phyloP scores from a whole-genome alignment of 1,139 yeast genomes.

The Candida glucosophila region DNA sequence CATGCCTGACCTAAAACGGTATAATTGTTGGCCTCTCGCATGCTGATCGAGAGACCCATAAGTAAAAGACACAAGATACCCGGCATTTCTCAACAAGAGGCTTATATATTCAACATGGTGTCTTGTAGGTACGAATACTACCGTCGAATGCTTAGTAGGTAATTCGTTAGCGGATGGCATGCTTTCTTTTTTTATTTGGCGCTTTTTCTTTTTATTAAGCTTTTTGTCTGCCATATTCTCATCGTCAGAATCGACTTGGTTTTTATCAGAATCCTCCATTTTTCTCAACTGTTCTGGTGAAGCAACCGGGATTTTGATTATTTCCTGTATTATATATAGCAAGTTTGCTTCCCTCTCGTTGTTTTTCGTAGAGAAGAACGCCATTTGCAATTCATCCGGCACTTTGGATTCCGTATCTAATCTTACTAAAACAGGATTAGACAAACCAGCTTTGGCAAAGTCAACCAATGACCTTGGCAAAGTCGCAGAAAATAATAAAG shows the following conservation, averaged over 20 bases:
- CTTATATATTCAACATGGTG: slow-evolving; percentile 94
- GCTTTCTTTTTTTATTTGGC: slow-evolving; percentile 43
- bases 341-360: slow-evolving; percentile 89
- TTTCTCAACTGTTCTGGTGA: slow-evolving; percentile 52
- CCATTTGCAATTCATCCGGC: slow-evolving; percentile 86
- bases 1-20: slow-evolving; percentile 76
- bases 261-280: slow-evolving; percentile 42
- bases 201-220: slow-evolving; percentile 30
- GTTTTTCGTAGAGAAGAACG: slow-evolving; percentile 70
- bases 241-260: slow-evolving; percentile 48
- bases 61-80: slow-evolving; percentile 80
- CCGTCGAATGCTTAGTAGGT: slow-evolving; percentile 81
- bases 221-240: slow-evolving; percentile 30
- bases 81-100: slow-evolving; percentile 59
- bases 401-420: slow-evolving; percentile 87
- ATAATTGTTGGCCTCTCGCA: slow-evolving; percentile 85
- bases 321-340: slow-evolving; percentile 65
- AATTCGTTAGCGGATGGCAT: slow-evolving; percentile 73
- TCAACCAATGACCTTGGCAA: slow-evolving; percentile 88
- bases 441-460: slow-evolving; percentile 93
- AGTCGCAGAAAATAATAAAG: slow-evolving; percentile 89
- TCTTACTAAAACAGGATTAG: slow-evolving; percentile 86
- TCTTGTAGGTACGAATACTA: slow-evolving; percentile 91
- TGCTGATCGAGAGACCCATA: slow-evolving; percentile 94
- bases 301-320: slow-evolving; percentile 79